Base-by-base conservation (phyloP, 495 filamentous ascomycete species). In the Trichocladium uniseriatum region DNA sequence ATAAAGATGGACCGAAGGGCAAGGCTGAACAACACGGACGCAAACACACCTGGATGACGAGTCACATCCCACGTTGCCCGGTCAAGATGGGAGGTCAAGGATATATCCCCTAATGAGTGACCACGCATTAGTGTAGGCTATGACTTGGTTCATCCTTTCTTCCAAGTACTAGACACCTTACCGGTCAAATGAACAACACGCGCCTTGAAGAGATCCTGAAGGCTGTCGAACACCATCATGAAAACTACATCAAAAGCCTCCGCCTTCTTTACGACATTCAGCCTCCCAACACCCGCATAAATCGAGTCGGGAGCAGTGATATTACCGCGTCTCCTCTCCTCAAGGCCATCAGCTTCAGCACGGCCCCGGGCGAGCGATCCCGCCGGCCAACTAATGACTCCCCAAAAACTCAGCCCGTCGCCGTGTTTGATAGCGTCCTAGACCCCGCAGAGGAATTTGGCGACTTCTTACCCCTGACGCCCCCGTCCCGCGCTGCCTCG, bases 211-310 rank as follows among this genome's bases (percentile, higher is more conserved):
- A 71, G 18, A 49, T 72, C 5, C 45, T 68, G 40, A 59, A 52
- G 39, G 57, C 51, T 49, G 58, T 66, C 38, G 68, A 67, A 22
- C 56, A 57, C 9, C 57, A 65, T 16, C 62, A 66, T 32, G 60
- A 66, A 27, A 56, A 63, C 21, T 70, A 70, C 44, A 48, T 69
- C 18, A 55, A 58, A 18, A 65, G 60, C 18, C 58, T 71, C 10
- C 51, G 55, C 3, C 49, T 56, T 19, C 51, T 67, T 22, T 58
- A 66, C 45, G 66, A 42, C 13, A 21, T 19, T 8, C 38, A 70
- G 32, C 47, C 56, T 36, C 16, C 47, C 0, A 29, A 28, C 15
- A 45, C 18, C 14, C 38, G 18, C 29, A 6, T 27, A n/a, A 15
- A 5, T 14, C 47, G 29, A 15, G 10, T 20, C n/a, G 39, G 36